Percentiles rank a stretch among this genome's conserved stretches.
Conservation (phyloP, 169 alveolate genomes). For the Eimeria praecox region DNA sequence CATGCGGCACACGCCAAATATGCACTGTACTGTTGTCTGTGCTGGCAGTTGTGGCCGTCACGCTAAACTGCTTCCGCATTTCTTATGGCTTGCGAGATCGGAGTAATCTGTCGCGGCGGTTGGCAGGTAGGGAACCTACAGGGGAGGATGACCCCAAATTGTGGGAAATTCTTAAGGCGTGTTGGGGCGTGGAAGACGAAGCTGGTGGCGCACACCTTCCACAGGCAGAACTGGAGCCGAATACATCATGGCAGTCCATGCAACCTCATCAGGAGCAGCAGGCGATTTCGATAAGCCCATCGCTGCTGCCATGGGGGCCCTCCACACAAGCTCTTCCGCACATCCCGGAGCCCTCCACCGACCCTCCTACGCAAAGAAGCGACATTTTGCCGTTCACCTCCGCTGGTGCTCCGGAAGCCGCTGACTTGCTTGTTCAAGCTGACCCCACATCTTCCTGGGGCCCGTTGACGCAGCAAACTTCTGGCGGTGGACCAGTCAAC, state of each 20-base stretch:
- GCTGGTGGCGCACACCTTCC: not conserved
- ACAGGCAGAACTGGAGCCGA: not conserved
- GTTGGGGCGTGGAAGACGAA: not conserved
- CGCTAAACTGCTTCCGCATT: not conserved
- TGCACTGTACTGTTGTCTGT: not conserved
- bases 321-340: not conserved
- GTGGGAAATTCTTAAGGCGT: not conserved
- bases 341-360: not conserved
- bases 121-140: not conserved
- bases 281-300: too few species aligned
- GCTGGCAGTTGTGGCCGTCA: not conserved
- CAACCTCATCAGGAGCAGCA: too few species aligned
- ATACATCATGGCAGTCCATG: not conserved
- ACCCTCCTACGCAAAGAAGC: not conserved
- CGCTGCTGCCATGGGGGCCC: not conserved
- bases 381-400: not conserved
- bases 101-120: not conserved
- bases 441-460: not conserved
- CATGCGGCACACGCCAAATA: not conserved
- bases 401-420: not conserved
- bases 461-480: too few species aligned
- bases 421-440: not conserved
- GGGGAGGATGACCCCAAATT: not conserved
- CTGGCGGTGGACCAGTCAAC: too few species aligned
- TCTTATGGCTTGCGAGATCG: not conserved